Evolutionary conservation across 108 stramenopile genomes (phyloP).

Genomic region (Poteriospumella lacustris): DNA sequence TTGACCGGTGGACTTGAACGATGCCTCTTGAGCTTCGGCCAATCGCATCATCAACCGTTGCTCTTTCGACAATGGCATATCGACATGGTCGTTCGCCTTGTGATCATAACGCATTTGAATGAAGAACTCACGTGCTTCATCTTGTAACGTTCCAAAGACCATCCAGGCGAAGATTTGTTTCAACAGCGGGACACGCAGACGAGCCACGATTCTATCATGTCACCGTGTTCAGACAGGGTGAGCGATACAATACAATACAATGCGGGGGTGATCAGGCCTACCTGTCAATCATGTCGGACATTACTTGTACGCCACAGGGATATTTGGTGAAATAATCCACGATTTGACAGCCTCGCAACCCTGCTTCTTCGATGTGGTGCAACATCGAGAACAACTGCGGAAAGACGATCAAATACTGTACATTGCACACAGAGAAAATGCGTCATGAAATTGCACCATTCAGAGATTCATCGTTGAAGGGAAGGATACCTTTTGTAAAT

Average conservation of each 20-base stretch:
- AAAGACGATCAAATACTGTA: constrained; percentile 17
- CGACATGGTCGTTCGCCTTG: not conserved
- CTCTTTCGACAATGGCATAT: not conserved
- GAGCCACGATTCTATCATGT: not conserved
- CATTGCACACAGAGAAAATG: not conserved
- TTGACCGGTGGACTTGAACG: not conserved
- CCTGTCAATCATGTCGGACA: not conserved
- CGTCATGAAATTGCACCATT: not conserved
- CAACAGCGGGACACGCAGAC: not conserved
- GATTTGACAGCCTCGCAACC: constrained; percentile 10
- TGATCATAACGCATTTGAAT: not conserved
- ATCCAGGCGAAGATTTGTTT: constrained; percentile 23
- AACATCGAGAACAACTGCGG: constrained; percentile 9
- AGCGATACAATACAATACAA: not conserved
- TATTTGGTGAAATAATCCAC: not conserved
- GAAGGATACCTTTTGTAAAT: constrained; percentile 16
- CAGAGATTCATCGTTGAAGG: not conserved
- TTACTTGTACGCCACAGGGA: not conserved
- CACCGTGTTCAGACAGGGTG: not conserved
- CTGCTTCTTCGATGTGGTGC: not conserved
- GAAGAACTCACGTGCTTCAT: constrained; percentile 20
- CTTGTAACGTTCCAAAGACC: not conserved
- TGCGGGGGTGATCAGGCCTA: not conserved
- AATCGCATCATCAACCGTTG: not conserved
- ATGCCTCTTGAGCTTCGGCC: not conserved